phyloP scores from a whole-genome alignment of 2,329 filamentous ascomycete species.

The Coniochaeta sp. region DNA sequence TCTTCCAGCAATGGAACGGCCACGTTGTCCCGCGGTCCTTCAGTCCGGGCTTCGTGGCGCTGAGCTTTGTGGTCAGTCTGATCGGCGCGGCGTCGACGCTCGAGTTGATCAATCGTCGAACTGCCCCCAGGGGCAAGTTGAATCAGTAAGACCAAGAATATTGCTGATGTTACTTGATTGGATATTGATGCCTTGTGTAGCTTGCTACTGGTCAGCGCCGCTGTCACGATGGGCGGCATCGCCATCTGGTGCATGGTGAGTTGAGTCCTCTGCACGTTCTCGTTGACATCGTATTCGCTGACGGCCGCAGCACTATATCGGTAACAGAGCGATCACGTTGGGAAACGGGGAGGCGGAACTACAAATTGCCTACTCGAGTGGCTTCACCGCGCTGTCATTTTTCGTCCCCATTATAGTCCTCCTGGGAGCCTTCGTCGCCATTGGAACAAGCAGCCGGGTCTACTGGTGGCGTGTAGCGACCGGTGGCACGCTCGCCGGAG shows the following conservation, averaged over 20 bases:
- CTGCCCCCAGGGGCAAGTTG: conserved; percentile 57
- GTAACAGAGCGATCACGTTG: conserved; percentile 70
- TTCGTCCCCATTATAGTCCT: conserved; percentile 73
- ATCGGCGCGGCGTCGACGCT: conserved; percentile 73
- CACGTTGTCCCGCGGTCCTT: conserved; percentile 40
- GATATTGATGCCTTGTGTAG: conserved; percentile 25
- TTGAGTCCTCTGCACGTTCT: neutral
- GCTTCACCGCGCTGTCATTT: conserved; percentile 69
- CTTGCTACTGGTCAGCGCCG: conserved; percentile 54
- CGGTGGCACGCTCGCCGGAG: conserved; percentile 63
- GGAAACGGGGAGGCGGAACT: conserved; percentile 52
- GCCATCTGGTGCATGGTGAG: conserved; percentile 65
- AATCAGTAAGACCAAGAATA: conserved; percentile 49
- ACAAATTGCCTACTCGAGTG: conserved; percentile 66
- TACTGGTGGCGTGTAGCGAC: conserved; percentile 50
- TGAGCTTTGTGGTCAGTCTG: conserved; percentile 70
- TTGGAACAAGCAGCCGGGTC: conserved; percentile 52
- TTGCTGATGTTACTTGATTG: neutral
- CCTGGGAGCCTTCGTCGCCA: conserved; percentile 61
- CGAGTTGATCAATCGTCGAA: conserved; percentile 72
- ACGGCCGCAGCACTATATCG: conserved; percentile 64
- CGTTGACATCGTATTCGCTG: conserved; percentile 17
- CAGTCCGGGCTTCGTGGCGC: conserved; percentile 55
- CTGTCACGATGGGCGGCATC: conserved; percentile 66
- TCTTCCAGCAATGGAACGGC: conserved; percentile 33